Conservation (phyloP, 2,329 filamentous ascomycete species). For the Plectosphaerella plurivora region DNA sequence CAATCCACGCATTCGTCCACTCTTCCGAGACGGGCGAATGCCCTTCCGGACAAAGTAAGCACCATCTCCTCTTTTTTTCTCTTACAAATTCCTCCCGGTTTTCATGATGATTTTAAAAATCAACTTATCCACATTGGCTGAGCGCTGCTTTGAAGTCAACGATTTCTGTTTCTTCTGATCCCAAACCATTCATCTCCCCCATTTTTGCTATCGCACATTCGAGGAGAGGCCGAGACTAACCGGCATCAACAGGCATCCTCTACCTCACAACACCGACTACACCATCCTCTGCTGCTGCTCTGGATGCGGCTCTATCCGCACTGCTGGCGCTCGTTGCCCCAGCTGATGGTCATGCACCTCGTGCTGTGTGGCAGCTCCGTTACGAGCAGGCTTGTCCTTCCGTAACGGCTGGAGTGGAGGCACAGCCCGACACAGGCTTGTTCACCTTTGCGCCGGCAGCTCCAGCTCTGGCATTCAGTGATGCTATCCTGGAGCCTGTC, state of each 20-base stretch:
- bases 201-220: neutral
- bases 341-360: neutral
- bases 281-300: constrained; percentile 25
- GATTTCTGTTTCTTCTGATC: constrained; percentile 56
- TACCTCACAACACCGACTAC: constrained; percentile 35
- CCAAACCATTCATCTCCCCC: neutral
- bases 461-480: constrained; percentile 70
- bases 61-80: constrained; percentile 3
- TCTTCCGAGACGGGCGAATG: constrained; percentile 93
- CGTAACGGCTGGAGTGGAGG: neutral
- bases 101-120: constrained; percentile 77
- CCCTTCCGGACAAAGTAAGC: constrained; percentile 82
- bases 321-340: constrained; percentile 28
- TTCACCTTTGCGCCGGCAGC: constrained; percentile 51
- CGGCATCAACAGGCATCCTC: constrained; percentile 16
- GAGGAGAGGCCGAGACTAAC: constrained; percentile 20
- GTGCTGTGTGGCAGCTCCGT: constrained; percentile 45
- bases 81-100: constrained; percentile 19
- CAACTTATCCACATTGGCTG: constrained; percentile 99
- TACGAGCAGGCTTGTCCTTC: constrained; percentile 45
- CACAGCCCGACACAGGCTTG: constrained; percentile 31
- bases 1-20: constrained; percentile 64
- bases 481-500: constrained; percentile 62
- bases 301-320: constrained; percentile 34
- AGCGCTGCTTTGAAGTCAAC: constrained; percentile 79